phyloP scores from a whole-genome alignment of 306 rosid species.

The Dicorynia guianensis region DNA sequence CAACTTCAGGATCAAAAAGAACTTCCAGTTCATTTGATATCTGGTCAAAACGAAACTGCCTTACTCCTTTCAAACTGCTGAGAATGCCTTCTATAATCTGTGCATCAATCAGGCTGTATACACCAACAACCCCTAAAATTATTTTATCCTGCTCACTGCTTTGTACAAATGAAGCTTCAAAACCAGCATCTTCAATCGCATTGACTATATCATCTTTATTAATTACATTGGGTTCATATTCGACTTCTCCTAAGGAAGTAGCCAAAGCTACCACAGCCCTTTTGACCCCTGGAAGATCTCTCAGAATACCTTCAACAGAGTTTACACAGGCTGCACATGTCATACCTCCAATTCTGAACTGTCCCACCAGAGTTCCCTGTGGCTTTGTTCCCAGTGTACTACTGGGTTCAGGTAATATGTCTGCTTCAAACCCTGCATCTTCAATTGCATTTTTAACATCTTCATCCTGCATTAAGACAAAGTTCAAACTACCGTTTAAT shows the following conservation, averaged over 20 bases:
- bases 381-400: conserved; percentile 52
- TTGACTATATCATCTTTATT: conserved; percentile 75
- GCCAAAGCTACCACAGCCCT: conserved; percentile 90
- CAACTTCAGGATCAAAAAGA: conserved; percentile 75
- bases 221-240: conserved; percentile 65
- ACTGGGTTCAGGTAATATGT: conserved; percentile 68
- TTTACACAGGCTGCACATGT: conserved; percentile 96
- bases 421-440: conserved; percentile 94
- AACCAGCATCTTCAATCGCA: conserved; percentile 91
- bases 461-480: conserved; percentile 60
- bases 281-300: conserved; percentile 69
- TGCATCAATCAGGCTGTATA: conserved; percentile 58
- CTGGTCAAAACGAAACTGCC: conserved; percentile 63
- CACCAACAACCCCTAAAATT: conserved; percentile 61
- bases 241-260: conserved; percentile 90
- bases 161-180: conserved; percentile 76
- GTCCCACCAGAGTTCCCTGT: conserved; percentile 64
- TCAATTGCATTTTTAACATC: conserved; percentile 83
- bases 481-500: conserved; percentile 17
- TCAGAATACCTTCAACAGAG: conserved; percentile 80
- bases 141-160: conserved; percentile 79
- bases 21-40: conserved; percentile 61
- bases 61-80: conserved; percentile 65
- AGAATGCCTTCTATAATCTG: conserved; percentile 67
- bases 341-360: conserved; percentile 92